These are phyloP conservation scores for Mortierella sp. DNA, from an alignment of 371 early-diverging fungal genomes.

Conservation along the genomic window DNA sequence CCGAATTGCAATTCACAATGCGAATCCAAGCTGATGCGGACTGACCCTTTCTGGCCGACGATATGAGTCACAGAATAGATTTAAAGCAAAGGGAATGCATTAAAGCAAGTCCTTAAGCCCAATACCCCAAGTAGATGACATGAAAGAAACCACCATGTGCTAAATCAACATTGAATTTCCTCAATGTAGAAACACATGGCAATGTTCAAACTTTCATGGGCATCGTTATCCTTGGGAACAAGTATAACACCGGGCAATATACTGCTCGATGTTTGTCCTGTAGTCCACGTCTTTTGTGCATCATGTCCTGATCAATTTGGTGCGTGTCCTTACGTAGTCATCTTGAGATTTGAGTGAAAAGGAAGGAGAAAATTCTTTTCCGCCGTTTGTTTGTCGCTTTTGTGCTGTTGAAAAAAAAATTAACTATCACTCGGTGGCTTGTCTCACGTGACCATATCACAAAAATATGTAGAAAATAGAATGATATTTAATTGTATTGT, in stretches of 20 bases:
- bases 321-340: conserved; percentile 52
- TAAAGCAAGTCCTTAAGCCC: conserved; percentile 49
- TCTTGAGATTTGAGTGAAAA: conserved; percentile 57
- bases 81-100: conserved; percentile 52
- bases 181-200: conserved; percentile 13
- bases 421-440: conserved; percentile 10
- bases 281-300: conserved; percentile 38
- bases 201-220: not conserved
- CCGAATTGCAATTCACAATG: conserved; percentile 9
- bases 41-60: not conserved
- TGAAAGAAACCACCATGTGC: not conserved
- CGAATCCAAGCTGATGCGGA: not conserved
- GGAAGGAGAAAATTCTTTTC: conserved; percentile 51
- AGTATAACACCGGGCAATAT: conserved; percentile 16
- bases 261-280: conserved; percentile 27
- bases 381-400: conserved; percentile 32
- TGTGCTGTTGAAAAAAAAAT: conserved; percentile 16
- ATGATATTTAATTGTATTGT: conserved; percentile 11
- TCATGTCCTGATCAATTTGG: conserved; percentile 7
- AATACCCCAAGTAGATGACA: conserved; percentile 43
- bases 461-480: not conserved
- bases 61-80: conserved; percentile 51
- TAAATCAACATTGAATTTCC: not conserved
- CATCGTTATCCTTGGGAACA: conserved; percentile 47
- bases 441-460: not conserved